Evolutionary conservation across 2,329 filamentous ascomycete species (phyloP), one percentile per base, ranked within the genome.

Genomic region (Byssothecium circinans): DNA sequence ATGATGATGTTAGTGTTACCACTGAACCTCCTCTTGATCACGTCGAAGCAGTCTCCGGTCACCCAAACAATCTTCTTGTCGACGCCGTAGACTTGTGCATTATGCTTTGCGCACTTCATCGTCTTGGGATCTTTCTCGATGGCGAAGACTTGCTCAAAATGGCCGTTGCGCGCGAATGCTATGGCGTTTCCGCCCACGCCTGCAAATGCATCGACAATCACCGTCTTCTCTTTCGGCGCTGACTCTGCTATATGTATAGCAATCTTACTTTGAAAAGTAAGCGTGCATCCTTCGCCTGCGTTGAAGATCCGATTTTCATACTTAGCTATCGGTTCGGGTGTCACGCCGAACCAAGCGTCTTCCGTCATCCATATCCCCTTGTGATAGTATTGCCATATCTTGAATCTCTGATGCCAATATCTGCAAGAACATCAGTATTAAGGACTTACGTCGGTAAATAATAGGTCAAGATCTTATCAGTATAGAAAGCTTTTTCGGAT

Each of bases 291-390:
- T n/a, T 36, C 4, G 10, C 14, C 10, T 19, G 40, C 2, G 11
- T 46, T 81, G 53, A 19, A 23, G 20, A 19, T 25, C 30, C 2
- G 14, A n/a, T n/a, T 20, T 12, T 11, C 20, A 62, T 76, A 94
- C 89, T 80, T 84, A 50, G 94, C 94, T 22, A 99, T 83, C 4
- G 89, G 88, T 70, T 99, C 92, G 12, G 94, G 91, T 0, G 95
- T 99, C 7, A 97, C 91, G 45, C 91, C 94, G 69, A 94, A 99
- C 94, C 94, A 99, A 44, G 91, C 88, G 73, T 92, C 87, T 68
- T 95, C 86, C 0, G 95, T 99, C 79, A 99, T 84, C 77, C 85
- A 87, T 57, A 99, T 81, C 45, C 91, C 92, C 49, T 91, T 81
- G 67, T 96, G 87, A 67, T 96, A 99, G 60, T 81, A 81, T 14